phyloP scores from a whole-genome alignment of 83 land plant species.

The Diphasiastrum complanatum region DNA sequence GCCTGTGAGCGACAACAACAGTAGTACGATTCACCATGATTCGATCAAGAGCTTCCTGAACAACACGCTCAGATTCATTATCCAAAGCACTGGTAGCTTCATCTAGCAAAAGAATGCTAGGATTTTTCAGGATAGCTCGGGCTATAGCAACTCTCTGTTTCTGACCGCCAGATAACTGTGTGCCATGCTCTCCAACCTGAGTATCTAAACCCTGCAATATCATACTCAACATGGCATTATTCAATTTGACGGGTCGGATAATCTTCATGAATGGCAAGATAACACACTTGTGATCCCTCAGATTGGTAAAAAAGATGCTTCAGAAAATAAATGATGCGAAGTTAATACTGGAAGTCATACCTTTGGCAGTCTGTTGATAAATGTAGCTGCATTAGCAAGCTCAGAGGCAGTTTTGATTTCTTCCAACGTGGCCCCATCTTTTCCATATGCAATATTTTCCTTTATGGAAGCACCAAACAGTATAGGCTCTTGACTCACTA shows the following conservation, averaged over 20 bases:
- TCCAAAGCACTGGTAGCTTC: conserved; percentile 55
- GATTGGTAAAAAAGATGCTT: too few species aligned
- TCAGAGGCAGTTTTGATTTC: conserved; percentile 33
- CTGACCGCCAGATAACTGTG: conserved; percentile 50
- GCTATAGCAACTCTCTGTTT: conserved; percentile 49
- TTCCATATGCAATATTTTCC: conserved; percentile 47
- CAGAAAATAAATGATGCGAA: too few species aligned
- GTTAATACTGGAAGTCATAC: conserved; percentile 16
- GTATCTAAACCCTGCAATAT: conserved; percentile 31
- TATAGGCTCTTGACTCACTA: conserved; percentile 51
- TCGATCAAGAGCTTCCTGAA: conserved; percentile 44
- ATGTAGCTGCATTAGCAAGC: conserved; percentile 21
- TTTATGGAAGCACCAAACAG: conserved; percentile 40
- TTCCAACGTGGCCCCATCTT: conserved; percentile 32
- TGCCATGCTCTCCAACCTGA: conserved; percentile 37
- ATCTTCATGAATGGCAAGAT: too few species aligned
- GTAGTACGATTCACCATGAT: conserved; percentile 37
- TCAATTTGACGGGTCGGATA: too few species aligned
- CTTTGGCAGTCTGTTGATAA: conserved; percentile 27
- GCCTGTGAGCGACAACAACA: conserved; percentile 43
- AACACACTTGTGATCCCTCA: too few species aligned
- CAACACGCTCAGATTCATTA: conserved; percentile 37
- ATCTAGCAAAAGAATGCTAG: conserved; percentile 41
- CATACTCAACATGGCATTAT: too few species aligned
- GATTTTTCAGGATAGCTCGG: conserved; percentile 46